Evolutionary conservation across 2,329 filamentous ascomycete genomes (phyloP), one percentile per base, ranked within the genome.

Genomic region (Cryphonectria nitschkei): DNA sequence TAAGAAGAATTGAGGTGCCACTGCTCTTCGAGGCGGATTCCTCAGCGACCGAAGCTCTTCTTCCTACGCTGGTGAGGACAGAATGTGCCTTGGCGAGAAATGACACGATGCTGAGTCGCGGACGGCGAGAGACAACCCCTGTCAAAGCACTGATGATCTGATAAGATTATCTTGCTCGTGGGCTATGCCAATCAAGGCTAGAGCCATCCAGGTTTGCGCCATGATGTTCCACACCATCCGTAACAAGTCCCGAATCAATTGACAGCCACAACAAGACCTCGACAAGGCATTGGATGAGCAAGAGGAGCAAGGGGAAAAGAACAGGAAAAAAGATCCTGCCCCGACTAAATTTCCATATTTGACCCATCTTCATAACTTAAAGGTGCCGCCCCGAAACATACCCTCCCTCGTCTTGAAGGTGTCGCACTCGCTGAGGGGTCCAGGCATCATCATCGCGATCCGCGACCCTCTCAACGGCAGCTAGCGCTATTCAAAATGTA

Each of bases 111-210:
- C 22, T n/a, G 34, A 34, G 34, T 37, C 41, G 29, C 37, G 3
- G 46, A 63, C 16, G 56, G 60, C 26, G 32, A 50, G 29, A 37
- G 37, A 29, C 9, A 61, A 26, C 56, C 19, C 43, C 26, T 56
- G 41, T 32, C 56, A 11, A n/a, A 32, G 26, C 9, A 61, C 41
- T 68, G 70, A 61, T 65, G 71, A 72, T 72, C 67, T 72, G 71
- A 72, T 72, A 72, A 72, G 71, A 72, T 72, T 68, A 70, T 67
- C 43, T 46, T 68, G 68, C 68, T 29, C 65, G 43, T 2, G 9
- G 26, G 8, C 71, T 41, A 68, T 29, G 2, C 62, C 68, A n/a
- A 70, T 68, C 56, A 22, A 13, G 46, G 71, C 1, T 72, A 70
- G 68, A 14, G 1, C 29, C 14, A 6, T 6, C 61, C 22, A 16